These are phyloP conservation scores for Phytopythium montanum DNA, from an alignment of 352 stramenopile genomes.

Conservation along the genomic window DNA sequence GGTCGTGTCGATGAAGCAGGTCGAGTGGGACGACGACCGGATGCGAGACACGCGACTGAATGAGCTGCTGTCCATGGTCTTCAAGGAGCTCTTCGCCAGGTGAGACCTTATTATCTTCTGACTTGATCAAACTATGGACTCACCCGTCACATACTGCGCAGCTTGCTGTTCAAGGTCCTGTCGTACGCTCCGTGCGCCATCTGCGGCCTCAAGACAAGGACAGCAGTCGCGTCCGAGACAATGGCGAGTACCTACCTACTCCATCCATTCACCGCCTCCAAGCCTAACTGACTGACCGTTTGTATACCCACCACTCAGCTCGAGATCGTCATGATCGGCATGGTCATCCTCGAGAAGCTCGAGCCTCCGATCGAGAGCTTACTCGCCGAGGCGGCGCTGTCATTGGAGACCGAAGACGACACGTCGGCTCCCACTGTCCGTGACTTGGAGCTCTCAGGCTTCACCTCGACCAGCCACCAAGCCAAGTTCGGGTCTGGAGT, in stretches of 20 bases:
- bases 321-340: slow-evolving; percentile 80
- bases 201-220: slow-evolving; percentile 75
- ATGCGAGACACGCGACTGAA: slow-evolving; percentile 85
- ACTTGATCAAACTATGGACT: not conserved
- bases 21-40: slow-evolving; percentile 86
- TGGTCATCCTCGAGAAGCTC: slow-evolving; percentile 65
- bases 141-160: slow-evolving; percentile 13
- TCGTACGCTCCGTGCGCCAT: slow-evolving; percentile 81
- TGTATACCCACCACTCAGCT: too few relatives aligned
- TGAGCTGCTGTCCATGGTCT: slow-evolving; percentile 76
- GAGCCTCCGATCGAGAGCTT: slow-evolving; percentile 46
- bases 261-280: too few relatives aligned
- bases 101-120: slow-evolving; percentile 14
- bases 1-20: slow-evolving; percentile 85
- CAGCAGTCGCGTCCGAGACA: slow-evolving; percentile 71
- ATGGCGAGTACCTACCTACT: slow-evolving; percentile 58
- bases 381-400: slow-evolving; percentile 36
- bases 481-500: not conserved
- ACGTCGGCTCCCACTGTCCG: slow-evolving; percentile 18
- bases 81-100: slow-evolving; percentile 85
- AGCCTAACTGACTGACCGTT: too few relatives aligned
- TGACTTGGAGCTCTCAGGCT: slow-evolving; percentile 35
- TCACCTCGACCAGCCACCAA: not conserved
- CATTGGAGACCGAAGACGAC: slow-evolving; percentile 27
- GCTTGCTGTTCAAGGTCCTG: slow-evolving; percentile 65